Conservation (phyloP, 331 rosid genomes). For the Stylosanthes scabra region DNA sequence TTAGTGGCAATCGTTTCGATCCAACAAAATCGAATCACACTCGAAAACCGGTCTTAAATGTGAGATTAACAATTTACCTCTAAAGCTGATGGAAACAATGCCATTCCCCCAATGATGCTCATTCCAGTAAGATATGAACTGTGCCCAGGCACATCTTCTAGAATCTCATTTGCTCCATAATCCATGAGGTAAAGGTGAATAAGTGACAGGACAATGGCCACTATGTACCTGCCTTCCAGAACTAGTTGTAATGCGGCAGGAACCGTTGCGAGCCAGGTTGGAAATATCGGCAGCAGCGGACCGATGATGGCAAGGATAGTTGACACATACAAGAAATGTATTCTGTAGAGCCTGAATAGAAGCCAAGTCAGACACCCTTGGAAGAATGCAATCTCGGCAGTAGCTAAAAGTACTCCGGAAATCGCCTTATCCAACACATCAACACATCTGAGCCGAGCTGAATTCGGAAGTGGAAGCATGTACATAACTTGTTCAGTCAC, state of each 20-base stretch:
- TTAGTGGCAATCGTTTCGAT: neutral
- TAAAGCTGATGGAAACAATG: slow-evolving; percentile 79
- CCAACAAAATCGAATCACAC: neutral
- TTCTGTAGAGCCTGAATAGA: slow-evolving; percentile 61
- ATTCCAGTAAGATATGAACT: slow-evolving; percentile 82
- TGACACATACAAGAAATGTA: slow-evolving; percentile 85
- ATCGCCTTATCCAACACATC: slow-evolving; percentile 82
- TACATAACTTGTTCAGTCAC: slow-evolving; percentile 77
- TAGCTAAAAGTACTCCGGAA: slow-evolving; percentile 81
- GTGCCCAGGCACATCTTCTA: slow-evolving; percentile 78
- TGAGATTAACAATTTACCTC: slow-evolving; percentile 59
- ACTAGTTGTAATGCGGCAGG: slow-evolving; percentile 76
- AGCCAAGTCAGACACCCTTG: slow-evolving; percentile 96
- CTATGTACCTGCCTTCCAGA: slow-evolving; percentile 72
- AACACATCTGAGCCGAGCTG: slow-evolving; percentile 68
- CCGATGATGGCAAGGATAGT: slow-evolving; percentile 72
- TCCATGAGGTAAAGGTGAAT: slow-evolving; percentile 77
- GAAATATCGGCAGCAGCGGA: slow-evolving; percentile 74
- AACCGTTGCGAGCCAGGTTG: slow-evolving; percentile 71
- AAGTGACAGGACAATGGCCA: slow-evolving; percentile 54
- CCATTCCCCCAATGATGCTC: slow-evolving; percentile 90
- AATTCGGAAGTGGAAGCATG: slow-evolving; percentile 72
- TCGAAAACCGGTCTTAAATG: slow-evolving; percentile 7
- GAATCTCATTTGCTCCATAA: slow-evolving; percentile 70
- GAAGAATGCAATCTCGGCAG: slow-evolving; percentile 78